phyloP scores from a whole-genome alignment of 2,329 filamentous ascomycete genomes.

The Talaromyces funiculosus region DNA sequence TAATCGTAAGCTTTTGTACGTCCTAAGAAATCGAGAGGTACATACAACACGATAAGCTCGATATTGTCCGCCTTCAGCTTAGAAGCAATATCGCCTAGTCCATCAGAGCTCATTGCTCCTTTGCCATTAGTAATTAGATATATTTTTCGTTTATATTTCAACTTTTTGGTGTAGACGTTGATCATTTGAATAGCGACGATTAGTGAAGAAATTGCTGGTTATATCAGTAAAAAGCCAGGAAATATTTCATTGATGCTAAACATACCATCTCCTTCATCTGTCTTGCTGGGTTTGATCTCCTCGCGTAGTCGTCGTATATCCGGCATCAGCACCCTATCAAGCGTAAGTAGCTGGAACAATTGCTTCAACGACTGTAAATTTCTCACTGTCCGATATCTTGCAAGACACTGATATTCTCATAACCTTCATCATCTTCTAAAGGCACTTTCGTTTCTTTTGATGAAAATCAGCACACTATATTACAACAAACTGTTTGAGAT shows the following conservation, averaged over 20 bases:
- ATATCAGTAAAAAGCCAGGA: not conserved
- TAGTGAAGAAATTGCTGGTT: slow-evolving; percentile 66
- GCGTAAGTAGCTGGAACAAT: slow-evolving; percentile 10
- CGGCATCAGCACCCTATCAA: slow-evolving; percentile 55
- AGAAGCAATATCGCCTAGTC: slow-evolving; percentile 60
- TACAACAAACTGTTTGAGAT: not conserved
- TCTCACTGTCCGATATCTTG: slow-evolving; percentile 58
- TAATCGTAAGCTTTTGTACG: slow-evolving; percentile 20
- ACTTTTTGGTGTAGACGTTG: slow-evolving; percentile 66
- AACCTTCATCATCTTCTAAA: slow-evolving; percentile 62
- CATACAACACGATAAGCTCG: slow-evolving; percentile 71
- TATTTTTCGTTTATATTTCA: slow-evolving; percentile 76
- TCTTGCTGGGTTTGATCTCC: slow-evolving; percentile 61
- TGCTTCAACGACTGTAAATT: slow-evolving; percentile 27
- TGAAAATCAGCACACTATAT: not conserved
- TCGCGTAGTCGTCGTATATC: slow-evolving; percentile 61
- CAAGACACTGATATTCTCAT: slow-evolving; percentile 74
- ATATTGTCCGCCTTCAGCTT: slow-evolving; percentile 74
- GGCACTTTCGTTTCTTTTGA: slow-evolving; percentile 59
- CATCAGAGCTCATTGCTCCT: slow-evolving; percentile 66
- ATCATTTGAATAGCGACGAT: slow-evolving; percentile 87
- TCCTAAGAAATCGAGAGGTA: slow-evolving; percentile 17
- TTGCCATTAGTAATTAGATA: slow-evolving; percentile 79
- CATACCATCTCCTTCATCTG: slow-evolving; percentile 65
- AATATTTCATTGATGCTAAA: not conserved